Percentiles rank a stretch among this genome's conserved stretches.
These are phyloP conservation scores for Dichotomopilus funicola DNA, from an alignment of 2,329 filamentous ascomycete species.

Conservation along the genomic window DNA sequence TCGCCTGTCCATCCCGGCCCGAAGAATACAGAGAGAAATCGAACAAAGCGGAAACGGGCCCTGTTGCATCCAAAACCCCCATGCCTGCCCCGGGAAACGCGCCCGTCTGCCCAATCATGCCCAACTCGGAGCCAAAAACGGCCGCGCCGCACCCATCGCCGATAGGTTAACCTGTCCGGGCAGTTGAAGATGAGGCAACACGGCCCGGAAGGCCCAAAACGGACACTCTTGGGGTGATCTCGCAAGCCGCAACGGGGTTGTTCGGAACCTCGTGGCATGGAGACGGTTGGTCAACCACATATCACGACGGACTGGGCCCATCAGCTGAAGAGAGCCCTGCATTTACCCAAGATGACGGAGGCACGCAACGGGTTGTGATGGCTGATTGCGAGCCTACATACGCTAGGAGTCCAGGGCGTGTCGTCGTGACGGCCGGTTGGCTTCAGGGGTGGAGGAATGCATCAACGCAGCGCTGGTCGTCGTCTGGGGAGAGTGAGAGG, in stretches of 20 bases:
- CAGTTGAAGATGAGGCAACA: conserved; percentile 10
- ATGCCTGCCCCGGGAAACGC: conserved; percentile 5
- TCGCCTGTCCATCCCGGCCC: too few species aligned
- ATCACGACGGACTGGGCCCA: neutral
- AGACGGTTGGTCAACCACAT: neutral
- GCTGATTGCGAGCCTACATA: neutral
- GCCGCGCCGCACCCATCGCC: neutral
- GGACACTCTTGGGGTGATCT: conserved; percentile 11
- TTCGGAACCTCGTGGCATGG: neutral
- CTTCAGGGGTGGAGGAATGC: too few species aligned
- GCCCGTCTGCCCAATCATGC: conserved; percentile 17
- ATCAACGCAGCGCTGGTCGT: too few species aligned
- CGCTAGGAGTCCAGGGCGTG: neutral
- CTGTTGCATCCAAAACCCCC: neutral
- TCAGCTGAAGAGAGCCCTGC: neutral
- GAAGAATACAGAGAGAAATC: neutral
- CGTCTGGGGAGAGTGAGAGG: too few species aligned
- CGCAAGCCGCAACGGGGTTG: conserved; percentile 14
- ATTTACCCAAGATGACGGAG: conserved; percentile 7
- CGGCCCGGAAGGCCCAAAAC: conserved; percentile 20
- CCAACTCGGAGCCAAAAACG: conserved; percentile 6
- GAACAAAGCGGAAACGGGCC: neutral
- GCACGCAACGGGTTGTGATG: neutral
- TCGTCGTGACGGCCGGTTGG: too few species aligned
- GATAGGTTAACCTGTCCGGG: conserved; percentile 2